Evolutionary conservation across 192 early-diverging fungal genomes (phyloP).

Genomic region (Linnemannia hyalina): DNA sequence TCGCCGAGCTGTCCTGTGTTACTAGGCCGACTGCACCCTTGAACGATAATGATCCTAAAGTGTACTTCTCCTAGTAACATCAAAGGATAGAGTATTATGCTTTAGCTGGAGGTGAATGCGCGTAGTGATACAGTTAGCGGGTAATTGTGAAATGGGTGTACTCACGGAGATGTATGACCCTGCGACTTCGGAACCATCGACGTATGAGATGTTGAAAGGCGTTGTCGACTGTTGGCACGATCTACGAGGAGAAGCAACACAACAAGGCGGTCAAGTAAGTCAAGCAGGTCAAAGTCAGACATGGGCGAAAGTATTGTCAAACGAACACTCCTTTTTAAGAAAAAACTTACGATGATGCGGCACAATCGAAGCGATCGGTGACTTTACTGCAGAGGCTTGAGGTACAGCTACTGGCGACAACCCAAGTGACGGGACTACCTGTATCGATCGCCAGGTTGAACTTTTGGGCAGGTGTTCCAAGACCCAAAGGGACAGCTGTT

Average conservation of each 20-base stretch:
- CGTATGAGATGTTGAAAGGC: slow-evolving; percentile 31
- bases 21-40: slow-evolving; percentile 24
- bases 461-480: slow-evolving; percentile 76
- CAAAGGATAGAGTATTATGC: background rate
- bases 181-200: slow-evolving; percentile 11
- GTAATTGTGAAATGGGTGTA: background rate
- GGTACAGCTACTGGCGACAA: slow-evolving; percentile 42
- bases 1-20: background rate
- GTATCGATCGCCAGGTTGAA: slow-evolving; percentile 81
- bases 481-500: slow-evolving; percentile 55
- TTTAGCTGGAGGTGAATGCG: background rate
- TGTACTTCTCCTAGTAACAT: slow-evolving; percentile 29
- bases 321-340: background rate
- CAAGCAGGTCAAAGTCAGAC: background rate
- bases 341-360: slow-evolving; percentile 34
- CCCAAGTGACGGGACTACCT: slow-evolving; percentile 77
- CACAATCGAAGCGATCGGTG: slow-evolving; percentile 19
- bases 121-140: background rate
- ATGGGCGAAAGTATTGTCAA: background rate
- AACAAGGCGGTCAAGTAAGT: background rate
- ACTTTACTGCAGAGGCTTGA: background rate
- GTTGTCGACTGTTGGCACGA: slow-evolving; percentile 10
- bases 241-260: background rate
- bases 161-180: slow-evolving; percentile 23
- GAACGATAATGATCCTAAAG: slow-evolving; percentile 22